Base-by-base conservation (phyloP, 208 protist species). In the Crithidia expoeki region DNA sequence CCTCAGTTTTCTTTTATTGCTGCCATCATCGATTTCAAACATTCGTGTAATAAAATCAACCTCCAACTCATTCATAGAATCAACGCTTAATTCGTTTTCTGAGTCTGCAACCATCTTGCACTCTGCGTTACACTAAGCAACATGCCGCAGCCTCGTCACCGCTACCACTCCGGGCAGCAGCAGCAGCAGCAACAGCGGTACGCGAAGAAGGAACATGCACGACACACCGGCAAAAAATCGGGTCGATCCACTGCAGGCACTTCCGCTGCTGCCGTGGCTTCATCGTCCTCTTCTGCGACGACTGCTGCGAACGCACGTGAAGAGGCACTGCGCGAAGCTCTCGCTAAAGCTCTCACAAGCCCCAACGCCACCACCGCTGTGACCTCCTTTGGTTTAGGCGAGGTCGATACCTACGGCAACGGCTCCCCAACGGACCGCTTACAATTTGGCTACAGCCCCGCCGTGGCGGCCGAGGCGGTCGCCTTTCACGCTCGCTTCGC, bases 381-480 rank as follows among this genome's bases (percentile, higher is more conserved):
- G 51, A n/a, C n/a, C 16, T 27, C 63, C 11, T 27, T 44, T 2
- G 7, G 59, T 23, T 50, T 50, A 12, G 34, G 12, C 2, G 58
- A 46, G 19, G 50, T 88, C 5, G 91, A 96, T 57, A 63, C 55
- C 23, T 96, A 96, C 80, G 91, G 91, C 27, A 93, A 83, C 49
- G 88, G 88, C 28, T 68, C 64, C 12, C 82, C 91, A 10, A 93
- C 91, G 32, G 91, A 96, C 66, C 79, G 91, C 9, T 76, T 96
- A 38, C 91, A 96, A 76, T 96, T 96, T 51, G 91, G 91, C 57
- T 96, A 96, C 71, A 72, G 84, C 12, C 91, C 91, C 14, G 55
- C 88, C 9, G 73, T 84, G 33, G 51, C 76, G 4, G 91, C 84
- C 23, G 91, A 96, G 81, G 91, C 91, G 5, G 75, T 93, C 7